Evolutionary conservation across 2,329 filamentous ascomycete genomes (phyloP).

Genomic region (Sclerotinia sclerotiorum): DNA sequence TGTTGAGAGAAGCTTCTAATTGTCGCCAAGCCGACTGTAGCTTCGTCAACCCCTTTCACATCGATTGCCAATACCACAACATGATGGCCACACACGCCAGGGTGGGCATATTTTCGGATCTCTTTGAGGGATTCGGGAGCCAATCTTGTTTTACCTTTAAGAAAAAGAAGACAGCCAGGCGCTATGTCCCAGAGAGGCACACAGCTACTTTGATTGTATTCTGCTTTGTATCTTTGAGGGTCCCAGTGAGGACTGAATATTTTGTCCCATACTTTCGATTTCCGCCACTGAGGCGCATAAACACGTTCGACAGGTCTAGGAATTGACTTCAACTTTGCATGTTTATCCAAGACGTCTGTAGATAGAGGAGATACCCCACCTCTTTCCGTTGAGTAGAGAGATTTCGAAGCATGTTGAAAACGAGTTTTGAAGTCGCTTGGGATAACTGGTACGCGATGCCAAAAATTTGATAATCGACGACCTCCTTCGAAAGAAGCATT

Average conservation of each 20-base stretch:
- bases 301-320: not conserved
- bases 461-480: not conserved
- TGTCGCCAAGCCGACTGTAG: not conserved
- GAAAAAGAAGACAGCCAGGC: slow-evolving; percentile 8
- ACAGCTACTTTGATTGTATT: rapidly evolving
- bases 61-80: slow-evolving; percentile 10
- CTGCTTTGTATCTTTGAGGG: not conserved
- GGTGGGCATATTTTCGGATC: not conserved
- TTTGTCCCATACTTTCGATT: slow-evolving; percentile 14
- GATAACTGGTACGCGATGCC: not conserved
- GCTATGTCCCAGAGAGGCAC: slow-evolving; percentile 23
- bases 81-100: not conserved
- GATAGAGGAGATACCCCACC: not conserved
- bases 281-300: not conserved
- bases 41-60: not conserved
- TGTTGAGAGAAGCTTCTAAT: not conserved
- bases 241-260: slow-evolving; percentile 16
- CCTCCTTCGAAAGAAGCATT: not conserved
- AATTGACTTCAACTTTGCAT: not conserved
- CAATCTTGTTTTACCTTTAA: not conserved
- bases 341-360: no score
- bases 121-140: not conserved
- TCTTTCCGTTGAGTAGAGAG: not conserved
- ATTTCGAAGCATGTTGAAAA: not conserved
- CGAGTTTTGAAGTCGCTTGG: not conserved